Evolutionary conservation across 2,329 filamentous ascomycete genomes (phyloP), one percentile per base, ranked within the genome.

Genomic region (Colletotrichum lindemuthianum): DNA sequence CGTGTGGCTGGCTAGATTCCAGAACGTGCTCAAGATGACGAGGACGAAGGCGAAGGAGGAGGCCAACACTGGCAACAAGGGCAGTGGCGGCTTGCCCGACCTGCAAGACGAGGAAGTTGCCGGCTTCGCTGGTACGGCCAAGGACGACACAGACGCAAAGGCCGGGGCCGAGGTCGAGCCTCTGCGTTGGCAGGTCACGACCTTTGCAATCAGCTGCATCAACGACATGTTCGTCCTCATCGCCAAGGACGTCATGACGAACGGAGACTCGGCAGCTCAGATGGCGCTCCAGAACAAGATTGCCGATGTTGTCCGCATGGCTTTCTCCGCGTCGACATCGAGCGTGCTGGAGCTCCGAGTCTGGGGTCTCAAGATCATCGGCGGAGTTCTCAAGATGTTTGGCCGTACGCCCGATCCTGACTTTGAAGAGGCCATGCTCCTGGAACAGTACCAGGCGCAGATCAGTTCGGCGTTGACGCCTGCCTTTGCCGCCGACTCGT

Each of bases 391-490:
- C 54, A 97, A 94, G 82, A 93, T 97, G 83, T 99, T 99, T 79
- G 96, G 96, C 58, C 95, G 93, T 74, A 93, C 92, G 2, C 92
- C 95, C 2, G 96, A 99, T 77, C 96, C 96, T 0, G 96, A 99
- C 75, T 99, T 99, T 73, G 88, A 95, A n/a, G 96, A 99, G 77
- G 96, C 92, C 0, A 97, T 97, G 78, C 84, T 99, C 13, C 85
- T 99, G 4, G 96, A 99, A 76, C 96, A 99, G 77, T 99, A 99
- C 72, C 96, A 99, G 77, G 96, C 96, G 6, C 96, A 99, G 74
- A 99, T 99, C 74, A 94, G 94, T 72, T 98, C 96, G 15, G 96
- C 96, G 1, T 83, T 99, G 66, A 99, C 96, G 0, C 96, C 96
- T 4, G 96, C 96, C 0, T 99, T 99, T 78, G 94, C 96, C 1